Percentiles rank a stretch among this genome's conserved stretches.
Evolutionary conservation across 2,329 filamentous ascomycete genomes (phyloP).

Genomic region (Fusarium piperis): DNA sequence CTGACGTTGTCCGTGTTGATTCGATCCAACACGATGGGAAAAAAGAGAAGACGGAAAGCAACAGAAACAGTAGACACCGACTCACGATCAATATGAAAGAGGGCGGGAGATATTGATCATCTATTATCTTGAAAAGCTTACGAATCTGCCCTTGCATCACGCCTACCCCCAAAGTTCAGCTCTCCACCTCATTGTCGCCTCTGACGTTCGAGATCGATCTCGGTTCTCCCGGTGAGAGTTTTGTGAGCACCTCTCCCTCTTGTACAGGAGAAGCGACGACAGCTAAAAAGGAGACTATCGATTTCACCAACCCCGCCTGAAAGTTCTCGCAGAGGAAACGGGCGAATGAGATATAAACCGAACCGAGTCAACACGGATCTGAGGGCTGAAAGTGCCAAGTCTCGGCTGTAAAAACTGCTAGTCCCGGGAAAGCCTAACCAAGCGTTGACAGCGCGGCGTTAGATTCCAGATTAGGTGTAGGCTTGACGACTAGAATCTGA

Average conservation of each 20-base stretch:
- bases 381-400: not conserved
- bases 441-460: not conserved
- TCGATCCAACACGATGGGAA: slow-evolving; percentile 10
- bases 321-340: not conserved
- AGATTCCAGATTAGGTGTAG: not conserved
- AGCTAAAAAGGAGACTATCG: not conserved
- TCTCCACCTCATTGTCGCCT: not conserved
- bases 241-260: not conserved
- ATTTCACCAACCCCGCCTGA: not conserved
- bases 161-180: not conserved
- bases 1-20: slow-evolving; percentile 14
- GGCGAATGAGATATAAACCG: not conserved
- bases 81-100: not conserved
- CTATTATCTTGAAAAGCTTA: not conserved
- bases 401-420: not conserved
- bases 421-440: not conserved
- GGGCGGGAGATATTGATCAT: not conserved
- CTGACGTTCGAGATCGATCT: not conserved
- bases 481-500: not conserved
- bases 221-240: not conserved
- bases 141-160: not conserved
- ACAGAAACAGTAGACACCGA: not conserved
- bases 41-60: not conserved
- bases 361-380: not conserved
- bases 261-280: not conserved